Conservation (phyloP, 495 filamentous ascomycete genomes). For the Pseudotulostoma volvatum region DNA sequence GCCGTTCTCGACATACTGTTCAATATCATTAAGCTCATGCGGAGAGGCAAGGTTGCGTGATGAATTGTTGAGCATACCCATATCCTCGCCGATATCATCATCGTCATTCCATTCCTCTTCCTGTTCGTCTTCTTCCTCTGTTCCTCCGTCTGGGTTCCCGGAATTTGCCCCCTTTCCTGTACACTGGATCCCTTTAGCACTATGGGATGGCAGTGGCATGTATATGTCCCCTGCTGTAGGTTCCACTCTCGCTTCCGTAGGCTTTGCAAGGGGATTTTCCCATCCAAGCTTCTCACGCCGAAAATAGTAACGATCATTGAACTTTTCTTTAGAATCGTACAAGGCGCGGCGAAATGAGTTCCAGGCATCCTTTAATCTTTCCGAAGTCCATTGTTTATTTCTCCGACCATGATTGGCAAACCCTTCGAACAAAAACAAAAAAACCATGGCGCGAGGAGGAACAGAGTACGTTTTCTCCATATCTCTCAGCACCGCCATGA, state of each 20-base stretch:
- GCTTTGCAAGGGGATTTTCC: slow-evolving; percentile 22
- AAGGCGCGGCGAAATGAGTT: slow-evolving; percentile 31
- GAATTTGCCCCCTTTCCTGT: background rate
- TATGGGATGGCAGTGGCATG: slow-evolving; percentile 13
- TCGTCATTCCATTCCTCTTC: too few relatives aligned
- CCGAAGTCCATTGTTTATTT: slow-evolving; percentile 47
- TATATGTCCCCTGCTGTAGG: slow-evolving; percentile 8
- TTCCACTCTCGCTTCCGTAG: background rate
- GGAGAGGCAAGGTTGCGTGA: background rate
- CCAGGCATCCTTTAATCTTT: slow-evolving; percentile 33
- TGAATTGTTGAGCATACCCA: background rate
- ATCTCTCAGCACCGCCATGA: slow-evolving; percentile 22
- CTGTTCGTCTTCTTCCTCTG: background rate
- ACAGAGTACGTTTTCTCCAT: slow-evolving; percentile 24
- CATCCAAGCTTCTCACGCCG: slow-evolving; percentile 13
- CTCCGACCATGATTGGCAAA: slow-evolving; percentile 56
- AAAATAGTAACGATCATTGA: slow-evolving; percentile 11
- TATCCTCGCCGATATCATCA: background rate
- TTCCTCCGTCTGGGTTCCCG: background rate
- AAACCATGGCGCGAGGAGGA: slow-evolving; percentile 27
- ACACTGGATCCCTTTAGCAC: background rate
- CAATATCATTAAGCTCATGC: background rate
- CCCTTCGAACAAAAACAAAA: slow-evolving; percentile 47
- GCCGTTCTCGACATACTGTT: slow-evolving; percentile 22
- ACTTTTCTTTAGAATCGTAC: slow-evolving; percentile 38